phyloP scores from a whole-genome alignment of 192 early-diverging fungal genomes.

The Backusella psychrophila region DNA sequence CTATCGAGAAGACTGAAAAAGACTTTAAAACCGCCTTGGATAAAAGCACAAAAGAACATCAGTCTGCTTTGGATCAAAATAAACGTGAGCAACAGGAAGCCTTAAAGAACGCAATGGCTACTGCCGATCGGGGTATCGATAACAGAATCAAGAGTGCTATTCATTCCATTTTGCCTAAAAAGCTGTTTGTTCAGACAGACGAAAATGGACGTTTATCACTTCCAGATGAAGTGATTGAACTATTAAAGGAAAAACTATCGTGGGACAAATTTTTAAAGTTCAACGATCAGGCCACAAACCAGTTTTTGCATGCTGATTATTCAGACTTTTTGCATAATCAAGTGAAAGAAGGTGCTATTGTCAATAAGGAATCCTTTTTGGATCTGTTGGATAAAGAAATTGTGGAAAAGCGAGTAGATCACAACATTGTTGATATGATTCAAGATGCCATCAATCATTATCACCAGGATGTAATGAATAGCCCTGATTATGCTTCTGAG shows the following conservation, averaged over 20 bases:
- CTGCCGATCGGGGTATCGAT: not conserved
- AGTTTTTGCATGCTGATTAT: not conserved
- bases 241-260: constrained; percentile 1
- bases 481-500: constrained; percentile 67
- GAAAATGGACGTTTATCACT: not conserved
- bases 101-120: not conserved
- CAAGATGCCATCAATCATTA: constrained; percentile 60
- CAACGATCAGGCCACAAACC: not conserved
- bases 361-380: not conserved
- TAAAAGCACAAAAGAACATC: not conserved
- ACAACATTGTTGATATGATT: constrained; percentile 38
- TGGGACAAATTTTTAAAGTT: constrained; percentile 1
- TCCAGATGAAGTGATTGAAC: not conserved
- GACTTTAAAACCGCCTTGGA: not conserved
- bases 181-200: not conserved
- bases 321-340: not conserved
- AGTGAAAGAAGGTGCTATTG: not conserved
- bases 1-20: not conserved
- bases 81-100: not conserved
- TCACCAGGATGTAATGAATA: constrained; percentile 52
- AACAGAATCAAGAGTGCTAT: not conserved
- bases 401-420: not conserved
- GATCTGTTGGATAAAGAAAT: constrained; percentile 4
- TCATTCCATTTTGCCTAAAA: not conserved
- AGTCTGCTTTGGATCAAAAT: not conserved